Evolutionary conservation across 2,329 filamentous ascomycete species (phyloP), one percentile per base, ranked within the genome.

Genomic region (Ascocoryne sarcoides): DNA sequence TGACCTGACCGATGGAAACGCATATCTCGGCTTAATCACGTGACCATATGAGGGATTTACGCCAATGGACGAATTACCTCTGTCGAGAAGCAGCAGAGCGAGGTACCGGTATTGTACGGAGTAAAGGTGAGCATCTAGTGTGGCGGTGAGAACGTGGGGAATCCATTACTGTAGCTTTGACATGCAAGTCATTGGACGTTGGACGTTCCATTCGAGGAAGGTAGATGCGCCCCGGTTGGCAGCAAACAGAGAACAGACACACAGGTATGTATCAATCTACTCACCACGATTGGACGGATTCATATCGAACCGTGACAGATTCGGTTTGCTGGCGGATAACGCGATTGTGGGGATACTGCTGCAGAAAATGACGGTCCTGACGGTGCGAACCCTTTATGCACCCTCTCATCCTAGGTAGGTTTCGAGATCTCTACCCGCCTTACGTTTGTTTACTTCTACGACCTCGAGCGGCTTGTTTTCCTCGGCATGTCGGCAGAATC

Each of bases 11-110:
- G n/a, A n/a, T n/a, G n/a, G n/a, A n/a, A n/a, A n/a, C n/a, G n/a
- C n/a, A n/a, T n/a, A n/a, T n/a, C n/a, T n/a, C n/a, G n/a, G n/a
- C 23, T 26, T 12, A 7, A 12, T 26, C 37, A 37, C 35, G 37
- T 43, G 37, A 42, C 36, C 10, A 10, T n/a, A 12, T 38, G 23
- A 26, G 23, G 23, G 23, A 26, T 26, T 26, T 26, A 7, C 23
- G 23, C 23, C 23, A 26, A 26, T 26, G 23, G 23, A 26, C 23
- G 7, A 26, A 12, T 12, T 26, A 7, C 23, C 23, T 26, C 7
- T 26, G 23, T 7, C 23, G 23, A 12, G 7, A 12, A 26, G 23
- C 7, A 7, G 7, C 23, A 26, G 23, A 12, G 23, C 23, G 12
- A 26, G 23, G 7, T n/a, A n/a, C n/a, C n/a, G n/a, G n/a, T n/a